Evolutionary conservation across 1,139 yeast species (phyloP).

Genomic region (Scheffersomyces cryptocercus): DNA sequence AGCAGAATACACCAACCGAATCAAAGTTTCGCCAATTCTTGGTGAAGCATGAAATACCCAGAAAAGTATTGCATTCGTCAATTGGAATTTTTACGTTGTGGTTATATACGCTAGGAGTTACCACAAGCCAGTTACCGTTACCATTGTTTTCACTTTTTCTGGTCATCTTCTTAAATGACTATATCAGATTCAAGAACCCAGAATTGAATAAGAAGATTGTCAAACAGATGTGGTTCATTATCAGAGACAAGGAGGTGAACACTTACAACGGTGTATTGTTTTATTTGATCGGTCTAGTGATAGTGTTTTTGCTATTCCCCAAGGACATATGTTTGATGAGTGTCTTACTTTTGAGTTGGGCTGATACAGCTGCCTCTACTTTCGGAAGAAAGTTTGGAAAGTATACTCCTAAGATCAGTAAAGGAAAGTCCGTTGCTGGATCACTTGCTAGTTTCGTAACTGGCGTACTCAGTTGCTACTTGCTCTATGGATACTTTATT

Average conservation of each 20-base stretch:
- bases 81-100: slow-evolving; percentile 80
- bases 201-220: slow-evolving; percentile 66
- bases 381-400: slow-evolving; percentile 84
- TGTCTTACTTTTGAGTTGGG: slow-evolving; percentile 85
- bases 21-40: slow-evolving; percentile 49
- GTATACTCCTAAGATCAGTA: slow-evolving; percentile 74
- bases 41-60: slow-evolving; percentile 81
- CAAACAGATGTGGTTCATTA: slow-evolving; percentile 68
- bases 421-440: slow-evolving; percentile 85
- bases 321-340: slow-evolving; percentile 82
- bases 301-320: slow-evolving; percentile 69
- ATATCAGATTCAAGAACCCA: slow-evolving; percentile 62
- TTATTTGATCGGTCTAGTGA: slow-evolving; percentile 75
- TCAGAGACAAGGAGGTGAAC: slow-evolving; percentile 78
- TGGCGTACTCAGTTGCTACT: slow-evolving; percentile 66
- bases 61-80: slow-evolving; percentile 84
- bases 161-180: slow-evolving; percentile 63
- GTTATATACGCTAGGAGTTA: slow-evolving; percentile 65
- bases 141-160: slow-evolving; percentile 58
- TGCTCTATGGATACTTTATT: slow-evolving; percentile 71
- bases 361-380: slow-evolving; percentile 96
- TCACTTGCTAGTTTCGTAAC: slow-evolving; percentile 77
- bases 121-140: slow-evolving; percentile 55
- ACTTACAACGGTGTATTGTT: slow-evolving; percentile 80
- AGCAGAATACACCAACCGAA: neutral